These are phyloP conservation scores for Ustilago crameri DNA, from an alignment of 1,284 basidiomycete species.

Conservation along the genomic window DNA sequence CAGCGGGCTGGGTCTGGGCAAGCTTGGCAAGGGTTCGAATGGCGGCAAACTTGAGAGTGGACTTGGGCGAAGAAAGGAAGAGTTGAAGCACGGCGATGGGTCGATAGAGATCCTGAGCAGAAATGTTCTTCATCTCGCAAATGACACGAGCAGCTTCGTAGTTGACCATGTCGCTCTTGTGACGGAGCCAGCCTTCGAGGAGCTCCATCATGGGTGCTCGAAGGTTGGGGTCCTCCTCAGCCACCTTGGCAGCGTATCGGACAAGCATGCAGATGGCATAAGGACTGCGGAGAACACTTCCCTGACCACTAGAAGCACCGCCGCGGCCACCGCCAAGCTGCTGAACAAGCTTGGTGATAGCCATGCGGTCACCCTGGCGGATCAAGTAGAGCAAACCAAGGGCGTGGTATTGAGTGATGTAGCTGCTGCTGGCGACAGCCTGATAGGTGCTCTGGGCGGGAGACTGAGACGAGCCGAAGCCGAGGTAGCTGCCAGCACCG, in stretches of 20 bases:
- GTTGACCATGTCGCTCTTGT: constrained; percentile 99
- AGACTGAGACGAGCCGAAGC: constrained; percentile 53
- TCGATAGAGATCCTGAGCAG: constrained; percentile 80
- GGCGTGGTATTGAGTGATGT: constrained; percentile 97
- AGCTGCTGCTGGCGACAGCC: constrained; percentile 74
- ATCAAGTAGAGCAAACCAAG: constrained; percentile 93
- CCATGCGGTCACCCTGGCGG: constrained; percentile 97
- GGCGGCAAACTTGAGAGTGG: constrained; percentile 93
- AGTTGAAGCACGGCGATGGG: constrained; percentile 74
- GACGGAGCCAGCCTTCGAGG: constrained; percentile 92
- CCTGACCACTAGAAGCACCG: constrained; percentile 79
- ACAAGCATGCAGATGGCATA: constrained; percentile 99
- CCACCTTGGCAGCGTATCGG: constrained; percentile 94
- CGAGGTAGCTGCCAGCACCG: constrained; percentile 70
- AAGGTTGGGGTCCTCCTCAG: constrained; percentile 86
- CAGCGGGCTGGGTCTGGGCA: constrained; percentile 81
- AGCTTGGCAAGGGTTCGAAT: constrained; percentile 88
- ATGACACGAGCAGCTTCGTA: constrained; percentile 97
- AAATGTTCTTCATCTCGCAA: constrained; percentile 91
- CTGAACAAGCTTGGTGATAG: constrained; percentile 98
- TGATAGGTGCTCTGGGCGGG: constrained; percentile 77
- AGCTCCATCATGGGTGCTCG: constrained; percentile 81
- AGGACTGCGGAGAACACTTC: constrained; percentile 85
- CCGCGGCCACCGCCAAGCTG: constrained; percentile 71
- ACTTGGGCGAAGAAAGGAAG: constrained; percentile 66